A percentile compares a stretch with the other conserved stretches of the same genome.
Evolutionary conservation across 192 early-diverging fungal genomes (phyloP).

Genomic region (Coemansia brasiliensis): DNA sequence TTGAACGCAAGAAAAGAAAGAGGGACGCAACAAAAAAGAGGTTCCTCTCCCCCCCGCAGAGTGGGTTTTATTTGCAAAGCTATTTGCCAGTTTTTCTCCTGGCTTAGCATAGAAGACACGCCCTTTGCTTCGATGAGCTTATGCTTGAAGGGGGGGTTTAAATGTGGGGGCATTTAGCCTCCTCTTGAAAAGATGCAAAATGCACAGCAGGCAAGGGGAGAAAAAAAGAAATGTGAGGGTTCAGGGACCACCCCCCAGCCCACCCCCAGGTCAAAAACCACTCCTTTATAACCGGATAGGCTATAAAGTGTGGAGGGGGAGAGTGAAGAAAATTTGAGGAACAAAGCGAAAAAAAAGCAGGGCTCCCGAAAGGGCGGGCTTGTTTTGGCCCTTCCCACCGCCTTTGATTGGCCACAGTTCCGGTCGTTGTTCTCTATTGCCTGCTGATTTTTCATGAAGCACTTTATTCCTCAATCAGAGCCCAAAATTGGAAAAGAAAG

Average conservation of each 20-base stretch:
- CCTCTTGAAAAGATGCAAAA: background rate
- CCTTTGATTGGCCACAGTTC: constrained; percentile 7
- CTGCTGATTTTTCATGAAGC: constrained; percentile 4
- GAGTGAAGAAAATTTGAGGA: constrained; percentile 2
- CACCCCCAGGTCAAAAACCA: background rate
- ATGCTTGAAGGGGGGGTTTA: background rate
- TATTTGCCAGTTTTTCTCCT: too few relatives aligned
- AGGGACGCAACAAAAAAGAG: too few relatives aligned
- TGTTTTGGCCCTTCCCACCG: constrained; percentile 11
- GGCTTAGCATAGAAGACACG: too few relatives aligned
- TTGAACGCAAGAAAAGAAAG: too few relatives aligned
- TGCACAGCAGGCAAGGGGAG: constrained; percentile 1
- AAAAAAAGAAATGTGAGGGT: background rate
- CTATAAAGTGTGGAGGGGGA: too few relatives aligned
- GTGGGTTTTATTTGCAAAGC: too few relatives aligned
- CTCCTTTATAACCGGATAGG: too few relatives aligned
- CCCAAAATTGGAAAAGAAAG: constrained; percentile 7
- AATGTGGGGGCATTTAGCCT: background rate
- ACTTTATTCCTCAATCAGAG: background rate
- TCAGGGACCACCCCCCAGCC: background rate
- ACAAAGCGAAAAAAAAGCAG: constrained; percentile 2
- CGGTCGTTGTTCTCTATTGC: background rate
- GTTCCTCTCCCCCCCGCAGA: too few relatives aligned
- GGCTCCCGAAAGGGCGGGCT: constrained; percentile 7
- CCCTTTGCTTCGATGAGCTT: too few relatives aligned